A percentile compares a stretch with the other conserved stretches of the same genome.
Conservation (phyloP, 192 early-diverging fungal genomes). For the Oehlia diaphana region DNA sequence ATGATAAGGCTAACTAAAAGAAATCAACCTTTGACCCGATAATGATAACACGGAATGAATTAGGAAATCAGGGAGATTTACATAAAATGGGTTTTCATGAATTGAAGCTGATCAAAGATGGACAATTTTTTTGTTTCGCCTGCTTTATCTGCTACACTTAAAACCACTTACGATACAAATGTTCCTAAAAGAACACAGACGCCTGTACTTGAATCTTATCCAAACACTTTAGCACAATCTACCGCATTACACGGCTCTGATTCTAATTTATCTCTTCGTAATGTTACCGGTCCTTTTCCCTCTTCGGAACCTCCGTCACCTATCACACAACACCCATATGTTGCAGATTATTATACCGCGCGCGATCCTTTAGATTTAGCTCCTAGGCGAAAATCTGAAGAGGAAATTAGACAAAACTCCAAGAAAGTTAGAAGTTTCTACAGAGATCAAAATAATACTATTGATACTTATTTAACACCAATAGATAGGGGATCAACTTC, state of each 20-base stretch:
- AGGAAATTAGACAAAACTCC: constrained; percentile 45
- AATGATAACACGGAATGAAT: too few species aligned
- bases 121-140: neutral
- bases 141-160: neutral
- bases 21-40: too few species aligned
- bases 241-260: neutral
- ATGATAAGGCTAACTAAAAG: too few species aligned
- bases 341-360: constrained; percentile 32
- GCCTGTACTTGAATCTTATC: neutral
- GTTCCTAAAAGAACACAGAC: neutral
- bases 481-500: constrained; percentile 37
- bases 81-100: too few species aligned
- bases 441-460: constrained; percentile 78
- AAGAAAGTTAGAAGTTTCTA: constrained; percentile 72
- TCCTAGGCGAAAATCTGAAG: constrained; percentile 46
- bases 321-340: neutral
- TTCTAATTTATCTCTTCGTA: constrained; percentile 23
- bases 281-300: neutral
- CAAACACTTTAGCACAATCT: constrained; percentile 3
- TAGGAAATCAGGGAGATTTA: too few species aligned
- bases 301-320: neutral
- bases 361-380: constrained; percentile 45
- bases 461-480: constrained; percentile 69
- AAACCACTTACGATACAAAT: neutral
- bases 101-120: neutral